Evolutionary conservation across 2,329 filamentous ascomycete genomes (phyloP).

Genomic region (Fusarium duplospermum): DNA sequence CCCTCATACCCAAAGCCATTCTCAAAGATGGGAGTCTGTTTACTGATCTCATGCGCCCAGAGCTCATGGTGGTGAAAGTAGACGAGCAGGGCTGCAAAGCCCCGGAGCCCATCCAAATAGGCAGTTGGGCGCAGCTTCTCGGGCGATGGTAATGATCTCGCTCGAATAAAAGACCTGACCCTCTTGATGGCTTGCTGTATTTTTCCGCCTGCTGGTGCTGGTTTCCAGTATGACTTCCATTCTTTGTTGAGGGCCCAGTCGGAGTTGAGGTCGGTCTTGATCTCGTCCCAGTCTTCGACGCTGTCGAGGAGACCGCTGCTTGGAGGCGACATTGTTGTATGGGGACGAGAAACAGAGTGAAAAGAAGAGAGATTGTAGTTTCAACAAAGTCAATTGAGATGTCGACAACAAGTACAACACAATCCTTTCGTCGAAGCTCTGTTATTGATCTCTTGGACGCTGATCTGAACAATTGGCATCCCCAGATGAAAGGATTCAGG

Average conservation of each 20-base stretch:
- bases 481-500: slow-evolving; percentile 2
- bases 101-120: slow-evolving; percentile 72
- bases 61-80: slow-evolving; percentile 72
- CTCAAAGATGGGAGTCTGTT: slow-evolving; percentile 58
- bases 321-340: slow-evolving; percentile 48
- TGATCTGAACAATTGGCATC: not conserved
- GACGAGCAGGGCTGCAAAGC: slow-evolving; percentile 74
- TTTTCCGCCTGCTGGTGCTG: slow-evolving; percentile 31
- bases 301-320: slow-evolving; percentile 49
- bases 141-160: slow-evolving; percentile 22
- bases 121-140: slow-evolving; percentile 61
- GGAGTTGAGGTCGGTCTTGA: slow-evolving; percentile 36
- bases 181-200: slow-evolving; percentile 12
- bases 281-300: slow-evolving; percentile 49
- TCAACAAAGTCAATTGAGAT: not conserved
- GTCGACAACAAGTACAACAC: not conserved
- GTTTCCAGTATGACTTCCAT: slow-evolving; percentile 46
- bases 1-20: slow-evolving; percentile 63
- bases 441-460: slow-evolving; percentile 5
- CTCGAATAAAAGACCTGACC: slow-evolving; percentile 25
- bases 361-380: not conserved
- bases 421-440: slow-evolving; percentile 3
- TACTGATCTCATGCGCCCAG: slow-evolving; percentile 62
- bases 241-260: slow-evolving; percentile 36
- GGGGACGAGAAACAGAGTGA: not conserved